Evolutionary conservation across 78 protist species (phyloP).

Genomic region (Emiliania huxleyi): DNA sequence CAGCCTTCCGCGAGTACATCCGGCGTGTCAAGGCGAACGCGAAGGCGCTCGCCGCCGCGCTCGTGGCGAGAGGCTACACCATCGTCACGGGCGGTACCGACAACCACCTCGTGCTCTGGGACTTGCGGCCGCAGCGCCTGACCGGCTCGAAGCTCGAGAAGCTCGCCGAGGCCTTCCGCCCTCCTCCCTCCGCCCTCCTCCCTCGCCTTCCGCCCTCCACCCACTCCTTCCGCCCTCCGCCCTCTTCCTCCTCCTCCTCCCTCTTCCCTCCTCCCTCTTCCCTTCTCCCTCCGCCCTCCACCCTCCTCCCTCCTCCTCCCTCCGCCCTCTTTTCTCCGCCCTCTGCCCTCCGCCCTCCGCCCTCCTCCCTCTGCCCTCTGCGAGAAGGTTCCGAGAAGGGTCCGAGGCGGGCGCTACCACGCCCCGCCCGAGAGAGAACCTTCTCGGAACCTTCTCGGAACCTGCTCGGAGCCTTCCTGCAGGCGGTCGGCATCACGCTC

Average conservation of each 20-base stretch:
- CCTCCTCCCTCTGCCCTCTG: too few species aligned
- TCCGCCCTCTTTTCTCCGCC: too few species aligned
- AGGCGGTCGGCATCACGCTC: conserved; percentile 77
- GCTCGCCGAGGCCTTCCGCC: conserved; percentile 70
- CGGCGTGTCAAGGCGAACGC: conserved; percentile 81
- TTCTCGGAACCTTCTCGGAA: too few species aligned
- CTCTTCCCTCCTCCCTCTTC: too few species aligned
- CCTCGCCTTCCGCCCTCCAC: background rate
- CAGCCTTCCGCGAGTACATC: conserved; percentile 78
- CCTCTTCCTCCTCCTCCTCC: background rate
- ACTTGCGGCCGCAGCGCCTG: conserved; percentile 34
- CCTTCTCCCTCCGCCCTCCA: too few species aligned
- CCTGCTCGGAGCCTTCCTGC: background rate
- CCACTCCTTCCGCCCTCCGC: too few species aligned
- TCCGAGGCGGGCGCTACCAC: background rate
- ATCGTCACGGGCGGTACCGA: conserved; percentile 95
- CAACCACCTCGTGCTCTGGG: conserved; percentile 86
- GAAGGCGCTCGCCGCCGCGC: conserved; percentile 72
- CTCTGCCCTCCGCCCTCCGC: background rate
- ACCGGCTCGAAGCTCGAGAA: conserved; percentile 92
- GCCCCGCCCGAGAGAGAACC: too few species aligned
- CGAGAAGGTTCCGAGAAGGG: too few species aligned
- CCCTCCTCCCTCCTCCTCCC: too few species aligned
- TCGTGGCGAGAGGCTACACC: conserved; percentile 79
- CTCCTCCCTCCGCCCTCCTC: background rate